These are phyloP conservation scores for Monosporascus sp. DNA, from an alignment of 2,329 filamentous ascomycete genomes.

Conservation along the genomic window DNA sequence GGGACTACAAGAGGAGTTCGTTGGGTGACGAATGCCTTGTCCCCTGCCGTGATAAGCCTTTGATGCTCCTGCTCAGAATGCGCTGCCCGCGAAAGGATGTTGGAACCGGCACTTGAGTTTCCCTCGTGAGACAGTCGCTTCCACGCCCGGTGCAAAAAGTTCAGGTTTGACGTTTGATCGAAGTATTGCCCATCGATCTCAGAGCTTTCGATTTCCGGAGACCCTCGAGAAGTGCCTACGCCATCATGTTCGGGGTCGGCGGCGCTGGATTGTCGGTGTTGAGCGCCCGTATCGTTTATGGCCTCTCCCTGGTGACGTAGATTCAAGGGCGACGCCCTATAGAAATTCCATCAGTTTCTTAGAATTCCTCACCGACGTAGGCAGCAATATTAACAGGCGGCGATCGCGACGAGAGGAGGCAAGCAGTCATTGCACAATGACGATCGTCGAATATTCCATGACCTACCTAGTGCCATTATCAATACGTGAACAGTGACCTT, in stretches of 20 bases:
- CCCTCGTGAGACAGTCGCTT: slow-evolving; percentile 40
- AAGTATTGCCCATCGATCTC: slow-evolving; percentile 48
- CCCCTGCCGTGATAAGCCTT: slow-evolving; percentile 21
- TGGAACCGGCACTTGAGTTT: slow-evolving; percentile 10
- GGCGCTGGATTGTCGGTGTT: slow-evolving; percentile 10
- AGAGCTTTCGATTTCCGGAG: slow-evolving; percentile 25
- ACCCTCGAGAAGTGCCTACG: neutral
- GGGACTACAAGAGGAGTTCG: slow-evolving; percentile 15
- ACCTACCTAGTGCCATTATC: no score
- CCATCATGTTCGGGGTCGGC: no score
- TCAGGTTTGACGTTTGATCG: slow-evolving; percentile 50
- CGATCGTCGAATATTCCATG: no score
- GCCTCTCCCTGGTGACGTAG: neutral
- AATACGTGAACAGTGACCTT: no score
- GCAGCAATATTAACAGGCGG: no score
- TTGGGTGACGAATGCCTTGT: slow-evolving; percentile 8
- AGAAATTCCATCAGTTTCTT: no score
- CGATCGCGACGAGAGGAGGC: no score
- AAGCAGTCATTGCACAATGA: no score
- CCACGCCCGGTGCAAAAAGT: slow-evolving; percentile 51
- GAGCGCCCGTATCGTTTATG: neutral
- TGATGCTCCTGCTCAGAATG: slow-evolving; percentile 5
- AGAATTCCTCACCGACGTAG: no score
- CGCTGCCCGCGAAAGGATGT: slow-evolving; percentile 5
- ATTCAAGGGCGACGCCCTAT: neutral